These are phyloP conservation scores for Zymoseptoria crescenta DNA, from an alignment of 2,329 filamentous ascomycete species.

Conservation along the genomic window DNA sequence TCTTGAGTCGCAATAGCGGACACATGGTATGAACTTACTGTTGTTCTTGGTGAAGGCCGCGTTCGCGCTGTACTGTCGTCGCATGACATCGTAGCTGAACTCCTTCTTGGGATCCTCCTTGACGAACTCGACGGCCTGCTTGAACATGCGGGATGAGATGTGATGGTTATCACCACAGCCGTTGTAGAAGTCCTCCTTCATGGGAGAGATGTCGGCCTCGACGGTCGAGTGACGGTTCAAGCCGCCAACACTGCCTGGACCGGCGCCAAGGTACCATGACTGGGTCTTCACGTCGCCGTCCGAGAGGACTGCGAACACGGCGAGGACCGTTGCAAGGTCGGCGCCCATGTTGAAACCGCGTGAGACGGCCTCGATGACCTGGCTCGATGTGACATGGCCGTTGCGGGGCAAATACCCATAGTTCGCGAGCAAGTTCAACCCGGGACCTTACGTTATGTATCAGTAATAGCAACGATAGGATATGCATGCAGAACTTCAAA, in stretches of 20 bases:
- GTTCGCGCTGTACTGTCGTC: conserved; percentile 15
- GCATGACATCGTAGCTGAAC: conserved; percentile 23
- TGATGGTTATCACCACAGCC: conserved; percentile 29
- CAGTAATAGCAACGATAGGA: too few relatives aligned
- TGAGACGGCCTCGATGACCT: conserved; percentile 28
- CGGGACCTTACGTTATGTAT: conserved; percentile 16
- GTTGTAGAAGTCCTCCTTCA: conserved; percentile 30
- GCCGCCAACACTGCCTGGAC: conserved; percentile 19
- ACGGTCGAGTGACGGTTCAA: conserved; percentile 26
- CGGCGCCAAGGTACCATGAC: conserved; percentile 23
- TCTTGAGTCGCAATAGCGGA: background rate
- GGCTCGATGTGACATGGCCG: conserved; percentile 31
- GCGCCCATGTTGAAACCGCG: conserved; percentile 32
- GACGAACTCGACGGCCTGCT: conserved; percentile 24
- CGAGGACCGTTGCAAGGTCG: conserved; percentile 33
- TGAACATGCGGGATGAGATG: conserved; percentile 25
- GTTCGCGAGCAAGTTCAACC: conserved; percentile 36
- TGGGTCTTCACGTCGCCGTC: conserved; percentile 23
- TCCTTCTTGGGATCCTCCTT: conserved; percentile 16
- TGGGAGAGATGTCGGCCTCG: conserved; percentile 26
- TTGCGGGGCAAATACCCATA: conserved; percentile 35
- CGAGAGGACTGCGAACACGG: conserved; percentile 25
- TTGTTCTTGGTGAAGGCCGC: conserved; percentile 8
- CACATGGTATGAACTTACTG: background rate
- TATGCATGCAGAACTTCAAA: background rate